Evolutionary conservation across 2,329 filamentous ascomycete species (phyloP), one percentile per base, ranked within the genome.

Genomic region (Fusarium beomiforme): DNA sequence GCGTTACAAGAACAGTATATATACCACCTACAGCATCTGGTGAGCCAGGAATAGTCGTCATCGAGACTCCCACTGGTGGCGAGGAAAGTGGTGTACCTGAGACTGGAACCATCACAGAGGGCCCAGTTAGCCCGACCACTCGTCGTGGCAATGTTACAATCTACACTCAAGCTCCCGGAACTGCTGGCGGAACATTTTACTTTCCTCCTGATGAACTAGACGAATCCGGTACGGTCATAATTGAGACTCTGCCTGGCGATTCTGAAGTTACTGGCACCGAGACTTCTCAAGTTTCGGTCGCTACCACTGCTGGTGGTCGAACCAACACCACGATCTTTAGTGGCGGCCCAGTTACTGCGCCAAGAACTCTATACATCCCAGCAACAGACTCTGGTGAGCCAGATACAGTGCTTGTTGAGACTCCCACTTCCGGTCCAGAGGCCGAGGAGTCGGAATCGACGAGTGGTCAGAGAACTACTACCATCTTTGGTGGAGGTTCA

Each of bases 351-450:
- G 68, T 67, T 1, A 71, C 68, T 24, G 24, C 34, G 1, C 37
- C 39, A 0, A 36, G 31, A 7, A 69, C 57, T 5, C 16, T 63
- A 2, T 69, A 59, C 16, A 41, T 64, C 4, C 51, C 64, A 1
- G 56, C 68, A 5, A 70, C 68, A 12, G 16, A 24, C 0, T 59
- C 68, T 10, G 57, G 64, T 0, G 63, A 70, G 3, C 29, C 59
- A 0, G 68, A 67, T 3, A 70, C 36, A 0, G 55, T 71, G 1
- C 31, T 71, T 12, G n/a, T 71, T 1, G 64, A 71, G 13, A 71
- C 69, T 0, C 69, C 69, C 16, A 53, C 41, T 2, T 39, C 53
- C 0, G 44, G 24, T 0, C 16, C 4, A 4, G 53, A 51, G 1
- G 6, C 14, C 11, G 29, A 53, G 11, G 17, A 21, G 3, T 46